phyloP scores from a whole-genome alignment of 2,329 filamentous ascomycete species.

The Colletotrichum higginsianum region DNA sequence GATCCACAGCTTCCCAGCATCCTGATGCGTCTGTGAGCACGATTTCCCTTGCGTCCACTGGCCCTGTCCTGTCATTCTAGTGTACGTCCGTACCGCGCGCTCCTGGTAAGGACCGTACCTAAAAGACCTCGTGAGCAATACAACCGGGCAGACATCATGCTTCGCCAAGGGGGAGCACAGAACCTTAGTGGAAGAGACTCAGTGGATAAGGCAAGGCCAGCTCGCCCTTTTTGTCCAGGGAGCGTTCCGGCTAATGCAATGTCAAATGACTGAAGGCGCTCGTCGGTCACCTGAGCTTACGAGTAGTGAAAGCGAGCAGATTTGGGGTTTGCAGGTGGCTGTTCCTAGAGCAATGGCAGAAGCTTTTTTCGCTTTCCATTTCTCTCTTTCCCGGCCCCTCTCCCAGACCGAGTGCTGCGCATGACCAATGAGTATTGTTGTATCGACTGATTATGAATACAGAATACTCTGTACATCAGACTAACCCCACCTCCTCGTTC shows the following conservation, averaged over 20 bases:
- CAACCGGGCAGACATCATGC: conserved; percentile 19
- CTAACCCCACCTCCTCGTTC: conserved; percentile 7
- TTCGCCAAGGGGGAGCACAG: conserved; percentile 25
- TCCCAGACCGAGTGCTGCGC: not conserved
- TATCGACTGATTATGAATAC: not conserved
- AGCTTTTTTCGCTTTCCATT: not conserved
- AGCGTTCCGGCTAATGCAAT: conserved; percentile 42
- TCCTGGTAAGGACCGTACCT: not conserved
- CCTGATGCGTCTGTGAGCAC: conserved; percentile 9
- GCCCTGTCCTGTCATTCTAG: not conserved
- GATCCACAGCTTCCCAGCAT: conserved; percentile 24
- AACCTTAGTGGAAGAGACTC: conserved; percentile 17
- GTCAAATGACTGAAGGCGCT: conserved; percentile 35
- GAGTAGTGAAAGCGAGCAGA: not conserved
- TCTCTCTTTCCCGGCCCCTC: not conserved
- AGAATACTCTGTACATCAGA: not conserved
- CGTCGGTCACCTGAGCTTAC: conserved; percentile 2
- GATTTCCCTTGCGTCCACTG: conserved; percentile 1
- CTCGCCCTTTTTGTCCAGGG: conserved; percentile 17
- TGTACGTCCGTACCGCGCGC: conserved; percentile 14
- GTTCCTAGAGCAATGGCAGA: not conserved
- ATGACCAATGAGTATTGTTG: not conserved
- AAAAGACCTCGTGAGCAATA: conserved; percentile 1
- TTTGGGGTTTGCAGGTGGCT: not conserved
- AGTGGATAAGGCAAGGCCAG: not conserved